Evolutionary conservation across 2,329 filamentous ascomycete species (phyloP).

Genomic region (Cordyceps farinosa): DNA sequence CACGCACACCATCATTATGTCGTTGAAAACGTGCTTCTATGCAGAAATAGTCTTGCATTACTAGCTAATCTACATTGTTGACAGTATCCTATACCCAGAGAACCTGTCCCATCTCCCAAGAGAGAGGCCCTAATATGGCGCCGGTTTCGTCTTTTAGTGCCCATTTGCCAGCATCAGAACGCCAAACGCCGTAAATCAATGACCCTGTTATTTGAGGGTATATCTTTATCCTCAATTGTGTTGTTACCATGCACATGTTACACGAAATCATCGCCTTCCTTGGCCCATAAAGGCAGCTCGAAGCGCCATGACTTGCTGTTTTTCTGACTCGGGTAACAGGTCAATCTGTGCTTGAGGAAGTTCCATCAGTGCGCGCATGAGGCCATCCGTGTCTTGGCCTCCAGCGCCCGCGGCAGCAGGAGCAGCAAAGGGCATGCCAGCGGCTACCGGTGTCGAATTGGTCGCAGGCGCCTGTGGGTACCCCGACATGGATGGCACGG

Average conservation of each 20-base stretch:
- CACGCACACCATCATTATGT: neutral
- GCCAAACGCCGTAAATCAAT: conserved; percentile 5
- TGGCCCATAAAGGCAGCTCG: conserved; percentile 58
- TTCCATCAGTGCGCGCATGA: conserved; percentile 77
- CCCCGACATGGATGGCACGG: conserved; percentile 28
- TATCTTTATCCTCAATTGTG: neutral
- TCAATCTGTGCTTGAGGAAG: conserved; percentile 80
- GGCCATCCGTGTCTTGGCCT: conserved; percentile 61
- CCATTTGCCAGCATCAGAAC: conserved; percentile 1
- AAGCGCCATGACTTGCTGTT: conserved; percentile 75
- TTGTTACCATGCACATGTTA: neutral
- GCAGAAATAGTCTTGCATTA: neutral
- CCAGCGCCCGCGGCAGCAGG: conserved; percentile 36
- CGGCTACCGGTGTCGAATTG: conserved; percentile 47
- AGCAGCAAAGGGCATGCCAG: conserved; percentile 43
- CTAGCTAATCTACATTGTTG: neutral
- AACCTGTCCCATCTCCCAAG: neutral
- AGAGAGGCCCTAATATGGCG: neutral
- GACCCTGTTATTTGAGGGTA: conserved; percentile 14
- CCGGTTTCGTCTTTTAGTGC: neutral
- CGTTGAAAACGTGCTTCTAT: neutral
- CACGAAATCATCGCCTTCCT: conserved; percentile 26
- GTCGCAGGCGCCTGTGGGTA: conserved; percentile 37
- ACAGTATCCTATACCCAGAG: neutral
- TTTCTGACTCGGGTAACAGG: conserved; percentile 68